Evolutionary conservation across 2,329 filamentous ascomycete species (phyloP), one percentile per base, ranked within the genome.

Genomic region (Penicillium hesseltinei): DNA sequence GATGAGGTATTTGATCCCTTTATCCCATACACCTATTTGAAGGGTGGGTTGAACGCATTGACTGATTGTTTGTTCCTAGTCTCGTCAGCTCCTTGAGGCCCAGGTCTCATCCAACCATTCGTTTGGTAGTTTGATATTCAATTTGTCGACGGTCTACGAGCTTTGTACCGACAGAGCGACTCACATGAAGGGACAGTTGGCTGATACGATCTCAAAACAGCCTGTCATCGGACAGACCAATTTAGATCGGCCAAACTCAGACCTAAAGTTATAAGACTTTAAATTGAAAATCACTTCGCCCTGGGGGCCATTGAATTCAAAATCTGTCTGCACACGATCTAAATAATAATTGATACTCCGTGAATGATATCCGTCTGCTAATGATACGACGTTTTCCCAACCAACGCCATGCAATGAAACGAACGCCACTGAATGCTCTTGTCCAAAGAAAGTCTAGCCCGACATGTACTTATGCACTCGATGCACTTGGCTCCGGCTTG

Each of bases 61-160:
- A 47, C 54, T 63, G 23, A 63, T 42, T 27, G 17, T 42, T 39
- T 46, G 39, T 42, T 47, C 39, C 3, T 58, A 90, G 81, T 89
- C 90, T 0, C 84, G 85, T 15, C 74, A 79, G 13, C 75, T 90
- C 1, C 78, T 97, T 3, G 88, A 93, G 67, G 75, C 77, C 0
- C 76, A 95, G 11, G 79, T 92, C 0, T 80, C 84, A 3, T 72
- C 78, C 0, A 84, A 86, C 1, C 79, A 84, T 40, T 84, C 85
- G 0, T 97, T 93, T 57, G 87, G 90, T 61, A 90, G 90, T 0
- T 77, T 96, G 2, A 84, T 95, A 0, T 96, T 97, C 76, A 97
- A 97, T 71, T 75, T 99, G 13, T 86, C 88, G 11, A 97, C 93
- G 0, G 85, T 96, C 66, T 97, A 96, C 71, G 94, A 97, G 75